A percentile compares a stretch with the other conserved stretches of the same genome.
Conservation (phyloP, 345 rosid genomes). For the Pistacia integerrima region DNA sequence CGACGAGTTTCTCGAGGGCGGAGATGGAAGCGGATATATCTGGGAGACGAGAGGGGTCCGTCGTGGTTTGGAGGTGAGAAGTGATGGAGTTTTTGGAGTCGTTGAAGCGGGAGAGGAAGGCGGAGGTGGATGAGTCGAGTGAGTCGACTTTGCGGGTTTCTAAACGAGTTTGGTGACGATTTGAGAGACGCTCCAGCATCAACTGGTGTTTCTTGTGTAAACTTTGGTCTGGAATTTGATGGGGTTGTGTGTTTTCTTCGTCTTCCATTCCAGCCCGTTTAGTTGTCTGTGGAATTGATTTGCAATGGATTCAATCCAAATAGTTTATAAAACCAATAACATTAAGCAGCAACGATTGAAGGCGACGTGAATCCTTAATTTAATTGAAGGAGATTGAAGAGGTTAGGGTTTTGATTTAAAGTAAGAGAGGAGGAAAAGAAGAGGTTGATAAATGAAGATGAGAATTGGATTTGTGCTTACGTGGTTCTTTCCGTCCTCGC, state of each 20-base stretch:
- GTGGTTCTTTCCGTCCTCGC: neutral
- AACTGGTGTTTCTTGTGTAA: constrained; percentile 27
- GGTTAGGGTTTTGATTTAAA: constrained; percentile 13
- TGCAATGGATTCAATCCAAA: neutral
- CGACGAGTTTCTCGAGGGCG: constrained; percentile 72
- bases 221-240: neutral
- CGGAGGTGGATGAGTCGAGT: constrained; percentile 42
- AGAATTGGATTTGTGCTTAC: constrained; percentile 49
- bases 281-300: neutral
- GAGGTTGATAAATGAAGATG: constrained; percentile 9
- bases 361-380: no score
- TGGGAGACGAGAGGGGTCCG: constrained; percentile 49
- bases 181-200: constrained; percentile 83
- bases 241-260: neutral
- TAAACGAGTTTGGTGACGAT: constrained; percentile 64
- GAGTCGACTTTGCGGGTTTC: constrained; percentile 39
- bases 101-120: constrained; percentile 70
- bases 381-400: neutral
- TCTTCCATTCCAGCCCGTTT: neutral
- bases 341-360: neutral
- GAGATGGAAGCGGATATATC: constrained; percentile 59
- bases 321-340: neutral
- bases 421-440: neutral
- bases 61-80: constrained; percentile 42
- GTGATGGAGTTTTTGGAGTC: constrained; percentile 54